Evolutionary conservation across 305 asterid species (phyloP).

Genomic region (Fraxinus paxiana): DNA sequence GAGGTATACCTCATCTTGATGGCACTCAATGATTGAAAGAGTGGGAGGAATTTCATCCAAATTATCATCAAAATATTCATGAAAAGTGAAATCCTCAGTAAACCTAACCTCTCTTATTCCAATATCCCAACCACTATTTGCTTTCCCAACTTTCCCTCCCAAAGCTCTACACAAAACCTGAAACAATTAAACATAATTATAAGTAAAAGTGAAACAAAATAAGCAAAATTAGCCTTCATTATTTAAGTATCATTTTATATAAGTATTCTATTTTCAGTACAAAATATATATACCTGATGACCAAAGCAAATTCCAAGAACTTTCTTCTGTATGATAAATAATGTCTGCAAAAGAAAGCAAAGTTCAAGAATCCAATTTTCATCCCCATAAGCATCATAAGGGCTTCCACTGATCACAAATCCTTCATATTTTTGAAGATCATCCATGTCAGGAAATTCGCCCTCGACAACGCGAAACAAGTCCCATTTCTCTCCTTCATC

Average conservation of each 20-base stretch:
- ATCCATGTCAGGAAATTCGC: conserved; percentile 46
- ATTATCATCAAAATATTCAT: conserved; percentile 22
- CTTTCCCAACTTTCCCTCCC: conserved; percentile 65
- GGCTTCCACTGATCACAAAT: conserved; percentile 74
- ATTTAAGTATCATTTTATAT: background rate
- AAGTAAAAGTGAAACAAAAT: background rate
- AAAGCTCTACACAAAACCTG: conserved; percentile 61
- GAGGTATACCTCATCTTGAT: conserved; percentile 62
- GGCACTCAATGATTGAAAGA: conserved; percentile 62
- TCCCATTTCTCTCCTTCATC: conserved; percentile 72
- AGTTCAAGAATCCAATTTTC: conserved; percentile 64
- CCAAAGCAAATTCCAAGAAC: conserved; percentile 83
- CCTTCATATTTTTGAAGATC: conserved; percentile 52
- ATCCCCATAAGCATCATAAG: conserved; percentile 59
- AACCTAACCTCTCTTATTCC: conserved; percentile 59
- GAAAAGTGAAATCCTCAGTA: conserved; percentile 35
- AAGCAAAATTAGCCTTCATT: background rate
- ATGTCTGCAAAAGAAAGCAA: conserved; percentile 46
- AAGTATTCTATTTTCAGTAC: background rate
- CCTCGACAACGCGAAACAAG: conserved; percentile 56
- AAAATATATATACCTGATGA: conserved; percentile 48
- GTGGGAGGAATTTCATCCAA: conserved; percentile 37
- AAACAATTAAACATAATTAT: background rate
- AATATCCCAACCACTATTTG: conserved; percentile 69
- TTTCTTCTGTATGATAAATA: conserved; percentile 61